Evolutionary conservation across 306 rosid species (phyloP).

Genomic region (Lathyrus aphaca): DNA sequence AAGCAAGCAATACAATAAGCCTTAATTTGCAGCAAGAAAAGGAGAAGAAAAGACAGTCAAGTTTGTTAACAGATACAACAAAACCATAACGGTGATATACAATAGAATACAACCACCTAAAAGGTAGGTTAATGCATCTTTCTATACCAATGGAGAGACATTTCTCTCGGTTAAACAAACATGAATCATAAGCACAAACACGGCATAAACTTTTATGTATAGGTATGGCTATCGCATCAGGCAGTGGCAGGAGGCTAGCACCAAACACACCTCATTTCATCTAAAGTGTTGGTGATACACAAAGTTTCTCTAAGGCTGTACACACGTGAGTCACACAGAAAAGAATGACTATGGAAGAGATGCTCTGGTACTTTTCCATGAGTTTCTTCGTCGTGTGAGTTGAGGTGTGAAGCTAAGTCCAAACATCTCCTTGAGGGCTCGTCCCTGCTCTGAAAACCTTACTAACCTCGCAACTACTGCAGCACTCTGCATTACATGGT

Average conservation of each 20-base stretch:
- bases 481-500: conserved; percentile 73
- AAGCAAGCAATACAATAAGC: conserved; percentile 38
- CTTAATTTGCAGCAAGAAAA: conserved; percentile 14
- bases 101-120: conserved; percentile 13
- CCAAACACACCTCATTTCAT: too few species aligned
- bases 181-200: conserved; percentile 16
- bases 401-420: conserved; percentile 87
- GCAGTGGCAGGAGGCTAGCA: too few species aligned
- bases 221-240: too few species aligned
- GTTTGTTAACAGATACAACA: conserved; percentile 35
- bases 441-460: conserved; percentile 75
- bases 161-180: conserved; percentile 27
- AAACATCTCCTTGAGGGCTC: conserved; percentile 87
- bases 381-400: conserved; percentile 53
- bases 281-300: neutral
- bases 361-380: conserved; percentile 67
- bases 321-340: conserved; percentile 4
- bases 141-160: conserved; percentile 21
- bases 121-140: conserved; percentile 6
- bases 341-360: conserved; percentile 47
- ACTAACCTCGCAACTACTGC: conserved; percentile 80
- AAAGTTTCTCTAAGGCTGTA: conserved; percentile 42
- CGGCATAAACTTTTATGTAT: too few species aligned
- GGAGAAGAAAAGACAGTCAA: neutral
- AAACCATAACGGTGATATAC: conserved; percentile 4